A percentile compares a stretch with the other conserved stretches of the same genome.
Conservation (phyloP, 2,329 filamentous ascomycete genomes). For the Coniochaeta sp. region DNA sequence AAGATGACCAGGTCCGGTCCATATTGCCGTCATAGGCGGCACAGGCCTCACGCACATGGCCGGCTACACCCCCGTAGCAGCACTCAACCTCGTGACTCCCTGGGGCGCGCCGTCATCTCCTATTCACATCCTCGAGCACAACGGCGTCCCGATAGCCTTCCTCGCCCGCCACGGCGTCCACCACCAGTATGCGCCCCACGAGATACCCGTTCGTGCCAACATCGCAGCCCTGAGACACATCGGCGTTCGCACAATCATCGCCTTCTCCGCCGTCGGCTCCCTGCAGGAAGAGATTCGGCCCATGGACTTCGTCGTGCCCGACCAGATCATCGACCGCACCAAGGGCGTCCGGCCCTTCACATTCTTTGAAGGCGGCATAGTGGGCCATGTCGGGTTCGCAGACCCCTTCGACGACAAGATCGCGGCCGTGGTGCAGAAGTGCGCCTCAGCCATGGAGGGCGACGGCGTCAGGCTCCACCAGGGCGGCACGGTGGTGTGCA, state of each 20-base stretch:
- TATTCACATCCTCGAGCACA: slow-evolving; percentile 85
- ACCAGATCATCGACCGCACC: slow-evolving; percentile 95
- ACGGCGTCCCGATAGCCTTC: slow-evolving; percentile 78
- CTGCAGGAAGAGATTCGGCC: slow-evolving; percentile 89
- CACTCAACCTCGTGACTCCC: slow-evolving; percentile 69
- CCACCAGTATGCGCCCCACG: slow-evolving; percentile 87
- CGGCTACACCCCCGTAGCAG: slow-evolving; percentile 77
- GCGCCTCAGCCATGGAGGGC: slow-evolving; percentile 68
- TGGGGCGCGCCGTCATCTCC: slow-evolving; percentile 75
- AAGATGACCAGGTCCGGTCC: slow-evolving; percentile 50
- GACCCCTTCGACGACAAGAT: slow-evolving; percentile 85
- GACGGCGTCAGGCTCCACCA: slow-evolving; percentile 81
- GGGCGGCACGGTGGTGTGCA: slow-evolving; percentile 80
- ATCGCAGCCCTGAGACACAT: slow-evolving; percentile 92
- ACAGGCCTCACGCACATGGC: slow-evolving; percentile 86
- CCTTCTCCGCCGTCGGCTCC: slow-evolving; percentile 91
- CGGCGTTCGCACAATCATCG: slow-evolving; percentile 84
- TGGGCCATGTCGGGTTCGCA: slow-evolving; percentile 90
- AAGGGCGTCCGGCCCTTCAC: slow-evolving; percentile 93
- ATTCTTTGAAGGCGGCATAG: slow-evolving; percentile 88
- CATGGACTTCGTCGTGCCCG: slow-evolving; percentile 91
- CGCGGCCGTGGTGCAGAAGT: slow-evolving; percentile 68
- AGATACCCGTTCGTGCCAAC: slow-evolving; percentile 92
- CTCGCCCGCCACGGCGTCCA: slow-evolving; percentile 83
- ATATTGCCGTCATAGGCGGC: slow-evolving; percentile 86